Evolutionary conservation across 805 yeast species (phyloP).

Genomic region (Lipomyces japonicus): DNA sequence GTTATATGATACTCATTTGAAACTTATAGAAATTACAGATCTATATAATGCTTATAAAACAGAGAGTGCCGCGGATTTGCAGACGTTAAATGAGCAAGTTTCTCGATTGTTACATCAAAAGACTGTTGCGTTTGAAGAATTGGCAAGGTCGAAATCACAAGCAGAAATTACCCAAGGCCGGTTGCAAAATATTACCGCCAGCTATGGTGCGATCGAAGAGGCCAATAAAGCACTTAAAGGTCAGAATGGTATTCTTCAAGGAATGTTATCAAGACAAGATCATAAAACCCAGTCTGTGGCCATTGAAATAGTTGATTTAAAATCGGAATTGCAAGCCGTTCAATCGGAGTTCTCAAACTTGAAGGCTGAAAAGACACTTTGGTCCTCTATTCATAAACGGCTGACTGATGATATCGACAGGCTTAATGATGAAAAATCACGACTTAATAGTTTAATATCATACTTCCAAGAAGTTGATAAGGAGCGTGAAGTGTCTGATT

Average conservation of each 20-base stretch:
- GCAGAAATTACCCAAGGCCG: conserved; percentile 54
- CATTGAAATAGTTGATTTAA: conserved; percentile 55
- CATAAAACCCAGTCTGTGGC: conserved; percentile 45
- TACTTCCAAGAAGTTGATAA: conserved; percentile 58
- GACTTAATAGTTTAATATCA: conserved; percentile 53
- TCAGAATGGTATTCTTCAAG: conserved; percentile 44
- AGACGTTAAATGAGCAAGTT: conserved; percentile 49
- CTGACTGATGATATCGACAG: conserved; percentile 51
- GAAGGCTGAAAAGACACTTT: conserved; percentile 52
- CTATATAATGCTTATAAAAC: conserved; percentile 41
- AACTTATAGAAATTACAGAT: conserved; percentile 34
- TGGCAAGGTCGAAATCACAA: conserved; percentile 55
- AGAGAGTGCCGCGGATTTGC: conserved; percentile 46
- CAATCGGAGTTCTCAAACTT: conserved; percentile 48
- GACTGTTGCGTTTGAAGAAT: conserved; percentile 49
- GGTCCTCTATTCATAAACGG: conserved; percentile 49
- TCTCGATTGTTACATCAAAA: conserved; percentile 39
- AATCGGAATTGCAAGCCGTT: conserved; percentile 44
- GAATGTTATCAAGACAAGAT: conserved; percentile 48
- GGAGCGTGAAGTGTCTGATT: conserved; percentile 55
- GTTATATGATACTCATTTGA: neutral
- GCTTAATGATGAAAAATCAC: conserved; percentile 55
- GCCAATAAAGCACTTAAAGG: conserved; percentile 48
- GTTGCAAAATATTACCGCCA: conserved; percentile 42
- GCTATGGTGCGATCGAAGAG: conserved; percentile 41